phyloP scores from a whole-genome alignment of 1,284 basidiomycete species.

The Porodaedalea pini region DNA sequence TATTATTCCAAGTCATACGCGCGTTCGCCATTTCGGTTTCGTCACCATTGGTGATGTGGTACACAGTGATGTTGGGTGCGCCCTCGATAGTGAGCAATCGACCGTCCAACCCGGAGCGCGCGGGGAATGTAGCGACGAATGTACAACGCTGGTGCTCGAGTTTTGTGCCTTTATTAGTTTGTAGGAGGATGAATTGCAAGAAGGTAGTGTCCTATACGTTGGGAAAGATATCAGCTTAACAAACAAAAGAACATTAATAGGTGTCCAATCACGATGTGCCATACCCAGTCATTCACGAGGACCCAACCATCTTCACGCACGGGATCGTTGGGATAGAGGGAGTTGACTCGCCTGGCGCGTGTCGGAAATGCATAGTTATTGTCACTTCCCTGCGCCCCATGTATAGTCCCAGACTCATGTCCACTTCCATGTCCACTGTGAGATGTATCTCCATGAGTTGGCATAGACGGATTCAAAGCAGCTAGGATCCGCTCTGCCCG shows the following conservation, averaged over 20 bases:
- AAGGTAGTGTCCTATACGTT: no score
- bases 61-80: neutral
- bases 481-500: neutral
- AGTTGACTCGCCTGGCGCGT: constrained; percentile 18
- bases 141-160: neutral
- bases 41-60: neutral
- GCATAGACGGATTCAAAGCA: neutral
- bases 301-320: constrained; percentile 24
- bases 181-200: neutral
- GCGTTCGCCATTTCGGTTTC: neutral
- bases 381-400: no score
- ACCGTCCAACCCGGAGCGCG: neutral
- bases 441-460: neutral
- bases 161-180: neutral
- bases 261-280: no score
- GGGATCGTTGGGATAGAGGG: constrained; percentile 14
- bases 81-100: constrained; percentile 4
- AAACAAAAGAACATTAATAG: no score
- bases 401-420: no score
- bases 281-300: constrained; percentile 22
- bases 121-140: neutral
- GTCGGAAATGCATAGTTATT: neutral
- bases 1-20: neutral
- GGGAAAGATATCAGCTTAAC: no score
- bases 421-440: no score